A percentile compares a stretch with the other conserved stretches of the same genome.
phyloP scores from a whole-genome alignment of 148 eudicot species.

The Rhododendron mucronatum region DNA sequence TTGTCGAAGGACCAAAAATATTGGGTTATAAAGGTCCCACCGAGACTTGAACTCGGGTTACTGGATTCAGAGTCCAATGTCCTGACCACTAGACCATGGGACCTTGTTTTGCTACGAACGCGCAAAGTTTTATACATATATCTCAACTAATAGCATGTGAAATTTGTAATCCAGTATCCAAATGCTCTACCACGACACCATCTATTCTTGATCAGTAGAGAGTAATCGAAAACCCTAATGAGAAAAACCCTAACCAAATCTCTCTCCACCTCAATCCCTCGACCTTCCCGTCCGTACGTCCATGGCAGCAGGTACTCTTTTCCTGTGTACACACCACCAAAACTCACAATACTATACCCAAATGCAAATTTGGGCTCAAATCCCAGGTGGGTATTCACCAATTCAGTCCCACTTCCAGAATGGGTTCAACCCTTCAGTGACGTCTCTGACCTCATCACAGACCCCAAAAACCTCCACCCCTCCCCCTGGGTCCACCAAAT shows the following conservation, averaged over 20 bases:
- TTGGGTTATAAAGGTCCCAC: neutral
- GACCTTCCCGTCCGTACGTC: slow-evolving; percentile 14
- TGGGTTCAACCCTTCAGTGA: slow-evolving; percentile 86
- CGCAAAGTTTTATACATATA: too few species aligned
- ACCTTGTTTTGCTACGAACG: neutral
- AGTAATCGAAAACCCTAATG: slow-evolving; percentile 31
- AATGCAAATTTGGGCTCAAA: slow-evolving; percentile 8
- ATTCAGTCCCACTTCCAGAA: slow-evolving; percentile 70
- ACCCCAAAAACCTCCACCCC: slow-evolving; percentile 40
- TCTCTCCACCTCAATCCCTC: slow-evolving; percentile 13
- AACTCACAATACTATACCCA: slow-evolving; percentile 7
- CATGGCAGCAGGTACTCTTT: slow-evolving; percentile 25
- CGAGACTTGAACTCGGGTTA: slow-evolving; percentile 20
- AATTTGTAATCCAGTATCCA: neutral
- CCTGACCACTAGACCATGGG: slow-evolving; percentile 20
- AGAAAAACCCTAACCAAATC: slow-evolving; percentile 38
- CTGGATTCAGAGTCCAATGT: slow-evolving; percentile 20
- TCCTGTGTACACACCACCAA: slow-evolving; percentile 13
- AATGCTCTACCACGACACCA: neutral
- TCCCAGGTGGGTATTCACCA: slow-evolving; percentile 22
- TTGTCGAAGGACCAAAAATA: neutral
- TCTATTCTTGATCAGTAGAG: neutral
- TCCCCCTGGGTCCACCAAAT: slow-evolving; percentile 81
- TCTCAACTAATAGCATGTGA: neutral
- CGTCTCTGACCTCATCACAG: slow-evolving; percentile 61